Percentiles rank a stretch among this genome's conserved stretches.
Evolutionary conservation across 2,329 filamentous ascomycete genomes (phyloP).

Genomic region (Coleophoma eucalyptorum): DNA sequence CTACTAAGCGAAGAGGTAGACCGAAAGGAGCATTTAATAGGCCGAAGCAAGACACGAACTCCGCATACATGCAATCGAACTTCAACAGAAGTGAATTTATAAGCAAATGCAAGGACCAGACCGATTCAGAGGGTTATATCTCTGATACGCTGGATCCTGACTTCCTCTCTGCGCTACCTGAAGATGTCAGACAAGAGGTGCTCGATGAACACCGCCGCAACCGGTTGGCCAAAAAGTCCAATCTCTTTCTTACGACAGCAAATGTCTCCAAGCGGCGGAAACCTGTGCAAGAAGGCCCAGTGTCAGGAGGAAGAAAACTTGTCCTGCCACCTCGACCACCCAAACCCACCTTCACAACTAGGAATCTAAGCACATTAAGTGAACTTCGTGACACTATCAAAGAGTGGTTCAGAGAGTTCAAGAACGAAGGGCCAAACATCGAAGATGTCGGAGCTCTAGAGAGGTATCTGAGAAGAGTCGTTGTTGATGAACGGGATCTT

Average conservation of each 20-base stretch:
- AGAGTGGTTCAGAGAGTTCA: slow-evolving; percentile 73
- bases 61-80: slow-evolving; percentile 68
- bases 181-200: slow-evolving; percentile 75
- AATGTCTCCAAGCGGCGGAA: slow-evolving; percentile 12
- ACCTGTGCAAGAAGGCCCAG: slow-evolving; percentile 11
- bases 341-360: slow-evolving; percentile 59
- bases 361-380: slow-evolving; percentile 45
- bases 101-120: slow-evolving; percentile 15
- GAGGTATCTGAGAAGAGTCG: slow-evolving; percentile 68
- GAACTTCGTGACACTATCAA: slow-evolving; percentile 73
- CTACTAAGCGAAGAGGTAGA: slow-evolving; percentile 60
- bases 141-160: slow-evolving; percentile 38
- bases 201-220: slow-evolving; percentile 66
- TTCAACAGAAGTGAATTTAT: slow-evolving; percentile 41
- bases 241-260: slow-evolving; percentile 36
- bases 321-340: slow-evolving; percentile 43
- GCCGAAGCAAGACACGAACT: slow-evolving; percentile 47
- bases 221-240: slow-evolving; percentile 53
- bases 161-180: slow-evolving; percentile 79
- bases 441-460: slow-evolving; percentile 75
- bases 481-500: slow-evolving; percentile 73
- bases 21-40: slow-evolving; percentile 36
- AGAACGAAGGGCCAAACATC: slow-evolving; percentile 68
- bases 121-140: slow-evolving; percentile 8
- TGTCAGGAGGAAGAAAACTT: slow-evolving; percentile 27